Conservation (phyloP, 2,329 filamentous ascomycete species). For the Diaporthe citri region DNA sequence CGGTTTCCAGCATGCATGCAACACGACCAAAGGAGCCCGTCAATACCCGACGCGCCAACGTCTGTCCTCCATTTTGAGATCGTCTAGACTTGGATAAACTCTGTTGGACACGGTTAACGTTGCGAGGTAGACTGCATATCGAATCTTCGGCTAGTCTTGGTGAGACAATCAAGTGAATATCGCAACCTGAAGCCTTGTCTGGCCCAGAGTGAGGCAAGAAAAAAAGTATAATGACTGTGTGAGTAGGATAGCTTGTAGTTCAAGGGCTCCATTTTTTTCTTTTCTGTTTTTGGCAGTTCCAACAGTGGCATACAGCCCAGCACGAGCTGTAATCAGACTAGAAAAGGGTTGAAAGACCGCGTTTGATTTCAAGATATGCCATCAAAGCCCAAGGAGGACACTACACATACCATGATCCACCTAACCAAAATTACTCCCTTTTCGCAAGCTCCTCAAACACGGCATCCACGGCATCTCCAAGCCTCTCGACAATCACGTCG, state of each 20-base stretch:
- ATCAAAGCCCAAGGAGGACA: not conserved
- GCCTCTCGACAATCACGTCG: constrained; percentile 63
- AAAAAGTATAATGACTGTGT: not conserved
- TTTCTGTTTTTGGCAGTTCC: not conserved
- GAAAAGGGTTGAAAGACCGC: not conserved
- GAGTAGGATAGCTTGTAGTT: not conserved
- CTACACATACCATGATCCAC: not conserved
- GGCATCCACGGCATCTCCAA: constrained; percentile 58
- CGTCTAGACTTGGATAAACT: not conserved
- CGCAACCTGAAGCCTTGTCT: not conserved
- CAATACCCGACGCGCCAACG: not conserved
- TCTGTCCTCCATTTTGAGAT: not conserved
- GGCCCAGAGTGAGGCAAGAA: not conserved
- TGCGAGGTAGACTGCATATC: not conserved
- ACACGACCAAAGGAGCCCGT: not conserved
- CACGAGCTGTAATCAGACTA: not conserved
- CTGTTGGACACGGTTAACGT: not conserved
- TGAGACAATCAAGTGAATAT: not conserved
- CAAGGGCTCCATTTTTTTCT: too few species aligned
- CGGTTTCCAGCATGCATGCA: constrained; percentile 8
- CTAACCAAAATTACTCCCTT: not conserved
- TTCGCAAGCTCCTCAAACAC: constrained; percentile 45
- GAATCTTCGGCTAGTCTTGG: not conserved
- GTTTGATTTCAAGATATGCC: too few species aligned
- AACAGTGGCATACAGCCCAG: not conserved